phyloP scores from a whole-genome alignment of 1,284 basidiomycete genomes.

The Rhodotorula mucilaginosa region DNA sequence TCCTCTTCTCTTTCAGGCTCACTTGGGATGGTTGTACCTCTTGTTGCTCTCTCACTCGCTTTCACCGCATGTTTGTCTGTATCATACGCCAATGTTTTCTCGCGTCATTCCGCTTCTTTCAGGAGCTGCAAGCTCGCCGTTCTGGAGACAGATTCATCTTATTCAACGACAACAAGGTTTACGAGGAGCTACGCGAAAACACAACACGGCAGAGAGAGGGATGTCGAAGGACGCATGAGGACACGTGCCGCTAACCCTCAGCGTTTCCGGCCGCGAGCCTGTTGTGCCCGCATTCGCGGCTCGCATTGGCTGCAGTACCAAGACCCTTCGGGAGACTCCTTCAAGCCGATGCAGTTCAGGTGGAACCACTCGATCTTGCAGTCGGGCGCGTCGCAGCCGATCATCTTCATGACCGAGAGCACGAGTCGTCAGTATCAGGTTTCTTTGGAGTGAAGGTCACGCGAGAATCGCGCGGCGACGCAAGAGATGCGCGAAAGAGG shows the following conservation, averaged over 20 bases:
- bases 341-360: constrained; percentile 71
- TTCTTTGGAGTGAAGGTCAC: neutral
- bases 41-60: constrained; percentile 5
- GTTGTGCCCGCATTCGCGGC: constrained; percentile 23
- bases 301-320: constrained; percentile 76
- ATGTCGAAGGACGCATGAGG: neutral
- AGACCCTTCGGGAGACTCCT: constrained; percentile 65
- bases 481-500: neutral
- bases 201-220: neutral
- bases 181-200: neutral
- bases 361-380: constrained; percentile 58
- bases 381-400: constrained; percentile 44
- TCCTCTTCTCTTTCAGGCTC: neutral
- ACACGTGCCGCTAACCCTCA: neutral
- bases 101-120: too few relatives aligned
- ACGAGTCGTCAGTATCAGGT: neutral
- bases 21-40: constrained; percentile 1
- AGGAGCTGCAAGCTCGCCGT: too few relatives aligned
- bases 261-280: constrained; percentile 11
- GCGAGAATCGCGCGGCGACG: neutral
- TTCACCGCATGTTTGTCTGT: constrained; percentile 3
- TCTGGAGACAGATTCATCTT: too few relatives aligned
- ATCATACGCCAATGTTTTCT: too few relatives aligned
- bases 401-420: constrained; percentile 35
- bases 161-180: neutral